A percentile compares a stretch with the other conserved stretches of the same genome.
These are phyloP conservation scores for Brassica hybrid DNA, from an alignment of 441 rosid species.

Conservation along the genomic window DNA sequence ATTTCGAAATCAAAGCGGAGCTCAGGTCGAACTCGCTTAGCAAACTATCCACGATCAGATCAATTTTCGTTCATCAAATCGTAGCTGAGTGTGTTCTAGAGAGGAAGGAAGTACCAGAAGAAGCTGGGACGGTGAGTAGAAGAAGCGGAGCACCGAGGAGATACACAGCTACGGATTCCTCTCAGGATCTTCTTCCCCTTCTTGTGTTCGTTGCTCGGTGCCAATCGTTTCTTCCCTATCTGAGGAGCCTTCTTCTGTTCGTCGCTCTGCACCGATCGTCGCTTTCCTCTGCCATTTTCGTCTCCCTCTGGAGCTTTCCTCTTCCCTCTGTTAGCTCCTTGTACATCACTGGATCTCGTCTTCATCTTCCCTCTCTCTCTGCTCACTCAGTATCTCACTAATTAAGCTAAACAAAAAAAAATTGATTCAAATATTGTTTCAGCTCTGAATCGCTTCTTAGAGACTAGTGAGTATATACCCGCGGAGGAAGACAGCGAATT, in stretches of 20 bases:
- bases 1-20: conserved; percentile 24
- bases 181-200: conserved; percentile 60
- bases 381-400: conserved; percentile 20
- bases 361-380: conserved; percentile 27
- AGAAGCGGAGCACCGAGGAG: conserved; percentile 61
- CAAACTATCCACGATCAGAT: neutral
- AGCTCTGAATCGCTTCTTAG: conserved; percentile 30
- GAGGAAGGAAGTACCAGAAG: conserved; percentile 54
- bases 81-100: neutral
- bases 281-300: conserved; percentile 36
- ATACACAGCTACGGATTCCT: conserved; percentile 70
- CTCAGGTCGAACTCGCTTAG: conserved; percentile 19
- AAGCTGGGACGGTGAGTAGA: conserved; percentile 44
- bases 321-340: conserved; percentile 35
- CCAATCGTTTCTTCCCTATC: conserved; percentile 28
- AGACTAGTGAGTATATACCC: conserved; percentile 29
- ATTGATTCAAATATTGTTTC: conserved; percentile 13
- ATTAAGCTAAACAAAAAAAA: neutral
- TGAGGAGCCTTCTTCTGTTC: conserved; percentile 13
- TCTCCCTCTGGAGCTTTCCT: conserved; percentile 37
- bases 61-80: neutral
- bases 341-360: conserved; percentile 26
- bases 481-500: conserved; percentile 35
- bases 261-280: conserved; percentile 29
- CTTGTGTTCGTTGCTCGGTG: conserved; percentile 30